Conservation (phyloP, 495 filamentous ascomycete species). For the Trichoderma reesei region DNA sequence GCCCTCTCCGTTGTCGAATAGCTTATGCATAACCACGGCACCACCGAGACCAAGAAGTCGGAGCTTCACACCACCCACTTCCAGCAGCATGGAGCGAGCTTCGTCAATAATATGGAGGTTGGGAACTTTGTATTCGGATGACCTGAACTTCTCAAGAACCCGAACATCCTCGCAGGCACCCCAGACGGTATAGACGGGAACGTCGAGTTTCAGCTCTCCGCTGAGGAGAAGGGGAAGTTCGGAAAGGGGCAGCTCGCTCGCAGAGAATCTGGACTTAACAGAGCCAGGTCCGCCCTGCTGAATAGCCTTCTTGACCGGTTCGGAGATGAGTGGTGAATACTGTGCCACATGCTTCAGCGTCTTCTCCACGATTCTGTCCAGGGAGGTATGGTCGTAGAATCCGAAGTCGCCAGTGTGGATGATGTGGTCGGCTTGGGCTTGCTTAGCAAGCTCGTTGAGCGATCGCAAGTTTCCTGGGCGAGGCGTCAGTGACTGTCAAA, state of each 20-base stretch:
- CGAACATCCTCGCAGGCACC: slow-evolving; percentile 98
- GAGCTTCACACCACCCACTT: slow-evolving; percentile 92
- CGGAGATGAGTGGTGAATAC: slow-evolving; percentile 89
- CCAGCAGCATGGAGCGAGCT: slow-evolving; percentile 85
- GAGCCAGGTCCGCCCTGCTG: slow-evolving; percentile 44
- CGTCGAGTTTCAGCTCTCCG: slow-evolving; percentile 77
- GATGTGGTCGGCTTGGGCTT: slow-evolving; percentile 89
- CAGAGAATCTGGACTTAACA: slow-evolving; percentile 71
- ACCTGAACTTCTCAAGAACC: slow-evolving; percentile 95
- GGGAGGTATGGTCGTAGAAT: slow-evolving; percentile 93
- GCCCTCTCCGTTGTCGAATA: slow-evolving; percentile 98
- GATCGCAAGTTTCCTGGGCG: slow-evolving; percentile 79
- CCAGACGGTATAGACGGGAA: slow-evolving; percentile 98
- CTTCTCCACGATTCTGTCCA: slow-evolving; percentile 98
- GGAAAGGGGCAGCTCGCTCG: slow-evolving; percentile 82
- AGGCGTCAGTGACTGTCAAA: slow-evolving; percentile 14
- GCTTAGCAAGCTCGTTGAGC: slow-evolving; percentile 88
- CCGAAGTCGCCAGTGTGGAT: slow-evolving; percentile 99
- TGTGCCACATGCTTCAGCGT: slow-evolving; percentile 97
- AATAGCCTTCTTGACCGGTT: slow-evolving; percentile 79
- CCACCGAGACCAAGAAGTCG: slow-evolving; percentile 89
- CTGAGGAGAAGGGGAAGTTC: slow-evolving; percentile 88
- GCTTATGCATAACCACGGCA: slow-evolving; percentile 99
- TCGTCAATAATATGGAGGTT: slow-evolving; percentile 99
- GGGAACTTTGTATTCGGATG: slow-evolving; percentile 93